Base-by-base conservation (phyloP, 2,329 filamentous ascomycete genomes). In the Venturia nashicola region DNA sequence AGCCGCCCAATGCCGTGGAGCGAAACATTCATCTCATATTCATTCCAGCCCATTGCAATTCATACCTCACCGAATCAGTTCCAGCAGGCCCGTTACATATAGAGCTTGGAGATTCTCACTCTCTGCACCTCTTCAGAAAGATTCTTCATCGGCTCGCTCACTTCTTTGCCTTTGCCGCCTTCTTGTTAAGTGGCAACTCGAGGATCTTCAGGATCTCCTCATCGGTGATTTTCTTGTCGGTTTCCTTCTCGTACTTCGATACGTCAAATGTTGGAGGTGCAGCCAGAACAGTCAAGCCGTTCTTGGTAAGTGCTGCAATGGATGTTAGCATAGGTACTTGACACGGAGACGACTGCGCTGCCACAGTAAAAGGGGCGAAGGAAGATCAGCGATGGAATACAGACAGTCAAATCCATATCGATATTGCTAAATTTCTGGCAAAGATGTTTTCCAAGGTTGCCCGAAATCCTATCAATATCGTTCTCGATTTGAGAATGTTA, bases 211-310 rank as follows among this genome's bases (percentile, higher is more conserved):
- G 86, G 69, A 99, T 83, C 79, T 97, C 93, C 80, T 96, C 91
- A 68, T 97, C 93, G 69, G 86, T 88, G 72, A 99, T 96, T 84
- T 97, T 97, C 85, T 97, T 97, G 77, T 97, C 92, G 42, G 90
- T 88, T 84, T 96, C 88, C 32, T 57, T 57, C 18, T 57, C 51
- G 82, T 88, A 85, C 80, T 92, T 91, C 74, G 82, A 84, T 67
- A 94, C 75, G 73, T 97, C 91, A 67, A 88, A 82, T 27, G 86
- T 76, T 67, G 89, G 86, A 42, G 94, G 87, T 34, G 84, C 87
- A 71, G 90, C 87, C 65, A 99, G 80, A 79, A 90, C 90, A 73
- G 89, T 91, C 72, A 99, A 81, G 69, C 94, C 94, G 76, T 97
- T 97, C 86, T 99, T 99, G 72, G 91, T 97, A 76, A 99, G 91